Evolutionary conservation across 805 yeast species (phyloP).

Genomic region (Candida anglica): DNA sequence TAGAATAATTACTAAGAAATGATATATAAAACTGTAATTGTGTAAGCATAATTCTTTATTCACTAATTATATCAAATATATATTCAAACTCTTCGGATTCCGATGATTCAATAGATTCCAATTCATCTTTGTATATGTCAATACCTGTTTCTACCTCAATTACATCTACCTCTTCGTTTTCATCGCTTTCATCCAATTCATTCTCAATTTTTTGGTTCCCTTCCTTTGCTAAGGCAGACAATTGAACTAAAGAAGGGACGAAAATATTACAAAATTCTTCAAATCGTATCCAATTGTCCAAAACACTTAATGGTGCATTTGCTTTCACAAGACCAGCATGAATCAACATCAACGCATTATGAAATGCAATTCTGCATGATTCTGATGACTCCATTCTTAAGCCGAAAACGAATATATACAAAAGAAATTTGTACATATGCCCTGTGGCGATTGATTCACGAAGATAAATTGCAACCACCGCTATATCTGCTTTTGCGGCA

Average conservation of each 20-base stretch:
- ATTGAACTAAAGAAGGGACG: too few relatives aligned
- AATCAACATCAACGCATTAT: background rate
- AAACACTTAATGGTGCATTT: too few relatives aligned
- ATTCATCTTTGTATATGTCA: too few relatives aligned
- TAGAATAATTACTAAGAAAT: background rate
- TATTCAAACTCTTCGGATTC: background rate
- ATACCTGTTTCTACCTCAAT: too few relatives aligned
- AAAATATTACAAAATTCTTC: too few relatives aligned
- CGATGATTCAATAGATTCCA: too few relatives aligned
- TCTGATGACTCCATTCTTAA: conserved; percentile 2
- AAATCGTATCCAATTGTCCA: too few relatives aligned
- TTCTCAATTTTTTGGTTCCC: too few relatives aligned
- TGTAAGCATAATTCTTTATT: background rate
- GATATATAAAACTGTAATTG: background rate
- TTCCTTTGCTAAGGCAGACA: too few relatives aligned
- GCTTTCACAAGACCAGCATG: too few relatives aligned
- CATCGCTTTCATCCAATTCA: too few relatives aligned
- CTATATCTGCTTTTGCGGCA: conserved; percentile 12
- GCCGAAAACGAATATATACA: background rate
- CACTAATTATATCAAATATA: background rate
- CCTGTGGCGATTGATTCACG: conserved; percentile 5
- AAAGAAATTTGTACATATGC: background rate
- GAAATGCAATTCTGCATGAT: background rate
- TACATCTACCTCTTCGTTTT: too few relatives aligned
- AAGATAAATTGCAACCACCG: conserved; percentile 8